Evolutionary conservation across 768 basidiomycete species (phyloP).

Genomic region (Lactarius trivialis): DNA sequence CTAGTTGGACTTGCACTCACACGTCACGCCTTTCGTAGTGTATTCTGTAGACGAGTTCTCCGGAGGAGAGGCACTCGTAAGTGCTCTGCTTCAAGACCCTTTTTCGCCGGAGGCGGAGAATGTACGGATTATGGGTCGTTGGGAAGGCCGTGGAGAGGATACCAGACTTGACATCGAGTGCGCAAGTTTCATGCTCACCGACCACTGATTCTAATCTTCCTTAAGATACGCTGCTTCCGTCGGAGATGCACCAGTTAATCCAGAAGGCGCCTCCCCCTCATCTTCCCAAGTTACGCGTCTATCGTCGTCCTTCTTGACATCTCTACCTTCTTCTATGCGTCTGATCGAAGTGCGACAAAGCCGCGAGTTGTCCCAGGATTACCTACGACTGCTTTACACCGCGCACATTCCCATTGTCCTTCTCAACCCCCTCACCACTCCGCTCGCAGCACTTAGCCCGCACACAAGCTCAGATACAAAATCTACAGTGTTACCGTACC

Average conservation of each 20-base stretch:
- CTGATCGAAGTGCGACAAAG: constrained; percentile 26
- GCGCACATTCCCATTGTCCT: constrained; percentile 63
- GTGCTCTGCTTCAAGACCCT: constrained; percentile 66
- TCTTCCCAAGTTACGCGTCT: neutral
- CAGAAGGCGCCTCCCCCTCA: neutral
- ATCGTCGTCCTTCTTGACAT: constrained; percentile 18
- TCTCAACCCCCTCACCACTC: constrained; percentile 51
- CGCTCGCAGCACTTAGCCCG: constrained; percentile 35
- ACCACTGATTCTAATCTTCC: neutral
- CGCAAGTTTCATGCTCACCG: neutral
- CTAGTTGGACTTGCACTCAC: neutral
- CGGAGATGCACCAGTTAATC: neutral
- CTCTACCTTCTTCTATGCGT: constrained; percentile 20
- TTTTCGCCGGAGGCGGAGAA: constrained; percentile 49
- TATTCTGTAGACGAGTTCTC: constrained; percentile 51
- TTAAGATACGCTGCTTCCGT: neutral
- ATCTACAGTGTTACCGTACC: constrained; percentile 22
- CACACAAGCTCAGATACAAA: constrained; percentile 6
- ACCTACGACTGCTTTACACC: constrained; percentile 25
- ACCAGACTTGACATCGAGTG: constrained; percentile 20
- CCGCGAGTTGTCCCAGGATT: constrained; percentile 8
- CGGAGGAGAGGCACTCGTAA: constrained; percentile 51
- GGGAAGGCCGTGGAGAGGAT: constrained; percentile 30
- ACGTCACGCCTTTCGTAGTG: constrained; percentile 37
- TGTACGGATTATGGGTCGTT: constrained; percentile 42